These are phyloP conservation scores for Fimicolochytrium jonesii DNA, from an alignment of 192 early-diverging fungal species.

Conservation along the genomic window DNA sequence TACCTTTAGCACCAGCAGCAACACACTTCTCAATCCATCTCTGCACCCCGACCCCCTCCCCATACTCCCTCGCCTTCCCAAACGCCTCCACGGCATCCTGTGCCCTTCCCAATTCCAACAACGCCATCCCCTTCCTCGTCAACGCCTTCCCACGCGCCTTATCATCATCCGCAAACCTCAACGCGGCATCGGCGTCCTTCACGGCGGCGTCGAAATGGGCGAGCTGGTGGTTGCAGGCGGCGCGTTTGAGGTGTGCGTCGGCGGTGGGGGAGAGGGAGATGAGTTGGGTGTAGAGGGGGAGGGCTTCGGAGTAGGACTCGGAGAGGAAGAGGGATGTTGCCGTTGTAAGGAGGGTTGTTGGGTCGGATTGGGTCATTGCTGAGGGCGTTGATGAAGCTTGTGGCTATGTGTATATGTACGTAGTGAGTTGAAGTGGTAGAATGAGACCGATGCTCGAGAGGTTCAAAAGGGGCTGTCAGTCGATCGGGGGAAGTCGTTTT, in stretches of 20 bases:
- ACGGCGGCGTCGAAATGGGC: constrained; percentile 55
- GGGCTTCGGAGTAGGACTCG: constrained; percentile 71
- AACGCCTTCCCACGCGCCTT: constrained; percentile 64
- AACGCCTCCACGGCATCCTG: constrained; percentile 56
- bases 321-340: constrained; percentile 77
- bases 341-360: constrained; percentile 15
- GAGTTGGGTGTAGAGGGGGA: constrained; percentile 64
- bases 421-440: too few relatives aligned
- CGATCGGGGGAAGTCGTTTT: too few relatives aligned
- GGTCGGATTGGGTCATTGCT: constrained; percentile 2
- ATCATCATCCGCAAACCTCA: constrained; percentile 26
- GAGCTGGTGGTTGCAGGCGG: constrained; percentile 61
- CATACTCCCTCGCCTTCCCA: constrained; percentile 29
- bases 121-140: constrained; percentile 48
- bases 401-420: too few relatives aligned
- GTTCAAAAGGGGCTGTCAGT: too few relatives aligned
- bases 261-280: constrained; percentile 55
- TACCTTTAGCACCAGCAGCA: constrained; percentile 15
- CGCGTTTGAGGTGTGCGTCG: constrained; percentile 68
- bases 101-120: constrained; percentile 14
- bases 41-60: not conserved
- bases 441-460: too few relatives aligned
- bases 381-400: not conserved
- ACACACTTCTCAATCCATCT: constrained; percentile 23
- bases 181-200: constrained; percentile 61